Conservation (phyloP, 176 grass and related monocot species). For the Puccinellia tenuiflora region DNA sequence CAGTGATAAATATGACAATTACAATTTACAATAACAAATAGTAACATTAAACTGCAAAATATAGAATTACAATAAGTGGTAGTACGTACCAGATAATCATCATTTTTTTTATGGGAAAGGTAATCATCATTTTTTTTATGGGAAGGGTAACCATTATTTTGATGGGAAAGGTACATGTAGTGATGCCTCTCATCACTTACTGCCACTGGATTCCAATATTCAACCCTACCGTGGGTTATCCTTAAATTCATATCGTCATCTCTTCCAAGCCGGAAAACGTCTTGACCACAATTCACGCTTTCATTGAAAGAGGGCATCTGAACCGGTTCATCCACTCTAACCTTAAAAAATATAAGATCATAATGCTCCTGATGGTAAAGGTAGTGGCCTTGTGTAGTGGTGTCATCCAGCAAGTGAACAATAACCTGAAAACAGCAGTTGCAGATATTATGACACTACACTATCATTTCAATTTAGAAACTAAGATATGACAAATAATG, state of each 20-base stretch:
- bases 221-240: background rate
- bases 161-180: background rate
- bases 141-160: no score
- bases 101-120: background rate
- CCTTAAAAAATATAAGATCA: background rate
- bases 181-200: background rate
- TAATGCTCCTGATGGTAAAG: conserved; percentile 11
- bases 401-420: background rate
- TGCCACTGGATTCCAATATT: background rate
- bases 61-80: background rate
- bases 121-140: background rate
- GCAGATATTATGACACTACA: background rate
- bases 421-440: background rate
- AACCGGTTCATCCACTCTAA: background rate
- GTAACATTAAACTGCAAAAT: background rate
- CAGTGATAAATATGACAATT: background rate
- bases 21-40: background rate
- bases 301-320: background rate
- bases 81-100: background rate
- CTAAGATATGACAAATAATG: no score
- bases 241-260: background rate
- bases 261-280: background rate
- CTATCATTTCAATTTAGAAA: no score
- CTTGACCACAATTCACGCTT: background rate
- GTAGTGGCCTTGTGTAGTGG: background rate